Base-by-base conservation (phyloP, 2,329 filamentous ascomycete species). In the Cryphonectria nitschkei region DNA sequence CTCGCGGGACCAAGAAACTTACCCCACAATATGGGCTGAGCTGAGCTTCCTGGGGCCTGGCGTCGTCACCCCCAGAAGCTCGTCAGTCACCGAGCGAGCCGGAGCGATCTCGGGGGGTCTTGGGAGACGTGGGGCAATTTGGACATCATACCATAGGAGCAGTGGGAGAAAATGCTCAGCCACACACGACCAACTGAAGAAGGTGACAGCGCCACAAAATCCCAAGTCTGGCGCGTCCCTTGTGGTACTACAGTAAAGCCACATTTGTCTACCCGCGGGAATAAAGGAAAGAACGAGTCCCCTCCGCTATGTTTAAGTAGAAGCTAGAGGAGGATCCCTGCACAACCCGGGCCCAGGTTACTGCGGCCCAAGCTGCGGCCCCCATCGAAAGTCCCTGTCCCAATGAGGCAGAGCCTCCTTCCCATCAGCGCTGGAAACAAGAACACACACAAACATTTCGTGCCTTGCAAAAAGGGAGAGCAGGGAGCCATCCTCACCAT, bases 1-100 rank as follows among this genome's bases (percentile, higher is more conserved):
- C 46, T 50, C 8, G 46, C 8, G 46, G 19, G 5, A n/a, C 46
- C 46, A 50, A 19, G n/a, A 19, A 19, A n/a, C 46, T 50, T 50
- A 50, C 46, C 46, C 46, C 46, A n/a, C 46, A 50, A 50, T 50
- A 50, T 50, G 46, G 46, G 46, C 46, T 50, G 46, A 50, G 46
- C 46, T 50, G 46, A n/a, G 46, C 22, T n/a, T 50, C 46, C 22
- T n/a, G 46, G 46, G 46, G 19, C 19, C 46, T 3, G 46, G 46
- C 46, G 22, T 50, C 46, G 46, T 50, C 19, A 50, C 46, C 46
- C n/a, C n/a, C 22, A 50, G 37, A n/a, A 50, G 46, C 46, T 22
- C 46, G 26, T 26, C 26, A 26, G 22, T 9, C 2, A 3, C 46
- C 46, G 46, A n/a, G 8, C 19, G 46, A 50, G 46, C 46, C 22